Evolutionary conservation across 805 yeast species (phyloP).

Genomic region (Sugiyamaella lignohabitans): DNA sequence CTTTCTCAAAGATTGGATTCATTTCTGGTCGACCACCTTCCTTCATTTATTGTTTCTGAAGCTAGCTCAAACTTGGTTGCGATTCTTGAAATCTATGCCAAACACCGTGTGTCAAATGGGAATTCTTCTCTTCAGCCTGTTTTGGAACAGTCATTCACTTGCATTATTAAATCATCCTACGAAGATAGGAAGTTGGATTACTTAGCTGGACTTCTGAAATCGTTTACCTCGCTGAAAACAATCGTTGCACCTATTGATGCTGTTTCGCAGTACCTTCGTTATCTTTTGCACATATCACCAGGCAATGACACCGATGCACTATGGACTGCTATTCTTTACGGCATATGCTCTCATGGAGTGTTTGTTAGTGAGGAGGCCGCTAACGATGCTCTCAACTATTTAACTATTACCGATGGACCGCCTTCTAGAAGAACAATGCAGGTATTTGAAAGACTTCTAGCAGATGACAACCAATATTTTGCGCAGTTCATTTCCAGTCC

Average conservation of each 20-base stretch:
- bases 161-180: conserved; percentile 1
- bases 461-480: conserved; percentile 3
- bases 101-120: neutral
- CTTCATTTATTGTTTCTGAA: conserved; percentile 11
- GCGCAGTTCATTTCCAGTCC: conserved; percentile 9
- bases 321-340: conserved; percentile 1
- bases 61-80: conserved; percentile 8
- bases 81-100: neutral
- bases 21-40: conserved; percentile 3
- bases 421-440: neutral
- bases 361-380: conserved; percentile 10
- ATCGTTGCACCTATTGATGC: conserved; percentile 2
- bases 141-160: neutral
- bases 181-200: neutral
- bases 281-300: neutral
- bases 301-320: neutral
- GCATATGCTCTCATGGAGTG: conserved; percentile 16
- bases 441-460: neutral
- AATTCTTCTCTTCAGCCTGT: neutral
- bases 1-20: neutral
- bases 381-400: conserved; percentile 7
- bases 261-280: neutral
- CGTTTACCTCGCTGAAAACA: neutral
- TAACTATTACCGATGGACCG: neutral
- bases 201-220: neutral